These are phyloP conservation scores for Rhodotorula graminis DNA, from an alignment of 768 basidiomycete genomes.

Conservation along the genomic window DNA sequence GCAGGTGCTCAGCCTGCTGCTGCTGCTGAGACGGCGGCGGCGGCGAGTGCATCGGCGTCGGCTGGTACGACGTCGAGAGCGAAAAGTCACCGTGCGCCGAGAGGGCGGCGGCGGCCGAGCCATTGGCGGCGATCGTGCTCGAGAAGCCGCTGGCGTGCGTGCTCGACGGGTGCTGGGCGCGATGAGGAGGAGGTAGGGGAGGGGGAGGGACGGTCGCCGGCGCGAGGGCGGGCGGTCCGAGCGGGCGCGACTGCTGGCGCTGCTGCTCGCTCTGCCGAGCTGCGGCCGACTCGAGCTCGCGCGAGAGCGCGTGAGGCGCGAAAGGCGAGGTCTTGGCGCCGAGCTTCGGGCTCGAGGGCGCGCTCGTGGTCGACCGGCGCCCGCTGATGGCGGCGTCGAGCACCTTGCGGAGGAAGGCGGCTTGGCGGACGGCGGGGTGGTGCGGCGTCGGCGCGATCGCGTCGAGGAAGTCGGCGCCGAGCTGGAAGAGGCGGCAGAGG, in stretches of 20 bases:
- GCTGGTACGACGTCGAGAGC: constrained; percentile 19
- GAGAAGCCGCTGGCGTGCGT: neutral
- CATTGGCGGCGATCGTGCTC: neutral
- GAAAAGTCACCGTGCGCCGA: constrained; percentile 2
- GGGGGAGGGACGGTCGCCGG: neutral
- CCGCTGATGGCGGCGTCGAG: constrained; percentile 35
- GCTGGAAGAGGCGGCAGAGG: constrained; percentile 35
- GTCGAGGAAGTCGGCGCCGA: constrained; percentile 37
- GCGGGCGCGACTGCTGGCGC: neutral
- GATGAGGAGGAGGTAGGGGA: neutral
- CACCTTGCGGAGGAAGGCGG: constrained; percentile 35
- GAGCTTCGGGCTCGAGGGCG: constrained; percentile 18
- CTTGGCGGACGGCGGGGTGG: constrained; percentile 33
- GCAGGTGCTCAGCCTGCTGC: too few relatives aligned
- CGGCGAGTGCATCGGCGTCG: constrained; percentile 14
- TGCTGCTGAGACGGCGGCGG: neutral
- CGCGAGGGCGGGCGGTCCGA: neutral
- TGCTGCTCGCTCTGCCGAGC: too few relatives aligned
- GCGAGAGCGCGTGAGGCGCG: neutral
- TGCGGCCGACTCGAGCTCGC: neutral
- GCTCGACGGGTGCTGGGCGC: neutral
- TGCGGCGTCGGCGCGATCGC: constrained; percentile 32
- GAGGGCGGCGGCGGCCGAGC: neutral
- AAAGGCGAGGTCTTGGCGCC: neutral
- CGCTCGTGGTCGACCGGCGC: constrained; percentile 12